Evolutionary conservation across 1,139 yeast species (phyloP), one percentile per base, ranked within the genome.

Genomic region (Kurtzmaniella natalensis): DNA sequence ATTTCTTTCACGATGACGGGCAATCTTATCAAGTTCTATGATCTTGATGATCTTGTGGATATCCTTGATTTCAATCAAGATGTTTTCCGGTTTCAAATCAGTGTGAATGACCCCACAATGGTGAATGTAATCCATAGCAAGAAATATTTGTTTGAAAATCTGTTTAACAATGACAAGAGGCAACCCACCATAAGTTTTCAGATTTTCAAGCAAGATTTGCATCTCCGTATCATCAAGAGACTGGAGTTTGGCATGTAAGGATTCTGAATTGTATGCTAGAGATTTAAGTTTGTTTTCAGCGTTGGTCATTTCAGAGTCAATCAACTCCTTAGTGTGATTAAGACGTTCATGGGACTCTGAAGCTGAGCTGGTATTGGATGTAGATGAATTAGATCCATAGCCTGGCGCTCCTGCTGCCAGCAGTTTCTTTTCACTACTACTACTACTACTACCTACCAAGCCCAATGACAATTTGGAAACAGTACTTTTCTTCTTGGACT

Each of bases 61-160:
- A 32, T 63, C 65, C 21, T 65, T 64, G 13, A 64, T 61, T 35
- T 64, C 68, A 32, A 66, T 58, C 34, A 67, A 52, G 14, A 67
- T 59, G 44, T 67, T 67, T 38, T 67, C 73, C 2, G 71, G 71
- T 42, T 67, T 67, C 37, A 67, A 49, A 39, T 67, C 73, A 11
- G 73, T 67, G 46, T 67, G 73, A 30, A 64, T 60, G 4, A 67
- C 57, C 2, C 70, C 70, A 43, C 69, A 62, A 43, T 51, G 57
- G 43, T 67, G 73, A 50, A 66, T 59, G 38, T 61, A 64, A 43
- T 64, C 66, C 18, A 65, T 40, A n/a, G 70, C 61, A 30, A 56
- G 42, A 25, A 67, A 50, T 30, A 67, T 47, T 47, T 67, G 72
- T 32, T 55, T 58, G 10, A 62, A 61, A 15, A 66, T 62, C 39